Evolutionary conservation across 495 filamentous ascomycete genomes (phyloP), one percentile per base, ranked within the genome.

Genomic region (Xylaria longipes): DNA sequence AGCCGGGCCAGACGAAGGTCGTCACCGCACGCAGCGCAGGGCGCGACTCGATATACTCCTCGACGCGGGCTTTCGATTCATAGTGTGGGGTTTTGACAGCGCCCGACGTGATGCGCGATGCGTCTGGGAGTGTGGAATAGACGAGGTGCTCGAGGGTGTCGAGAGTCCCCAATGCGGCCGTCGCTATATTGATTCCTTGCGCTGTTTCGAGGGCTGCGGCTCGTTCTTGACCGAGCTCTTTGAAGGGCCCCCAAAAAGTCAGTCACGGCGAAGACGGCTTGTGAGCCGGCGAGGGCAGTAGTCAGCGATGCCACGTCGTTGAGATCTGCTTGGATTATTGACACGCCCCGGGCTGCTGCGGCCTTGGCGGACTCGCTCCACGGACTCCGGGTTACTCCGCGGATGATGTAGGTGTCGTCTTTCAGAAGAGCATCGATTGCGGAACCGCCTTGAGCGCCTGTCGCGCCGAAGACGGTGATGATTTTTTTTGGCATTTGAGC

Each of bases 381-480:
- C 0, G 82, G 74, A 74, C 89, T 84, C 14, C 89, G 83, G 1
- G 88, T 90, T 58, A 91, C 82, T 62, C 80, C 89, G 33, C 89
- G 86, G 65, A 92, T 75, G 25, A 76, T 77, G 77, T 84, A 92
- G 48, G 78, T 45, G 22, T 43, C 73, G 0, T 89, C 81, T 29
- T 81, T 74, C 14, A 89, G 80, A 50, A 91, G 79, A 41, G 77
- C 74, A 60, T 83, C 77, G 58, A 90, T 81, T 22, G 91, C 86
- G 14, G 87, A 89, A 14, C 84, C 82, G 58, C 90, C 90, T 75
- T 91, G 90, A 54, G 82, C 82, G 70, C 90, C 89, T 31, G 90
- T 91, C 8, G 87, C 87, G 43, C 89, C 89, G 77, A 91, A 89
- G 33, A 92, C 80, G 39, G 85, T 85, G 76, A 91, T 77, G 17